Evolutionary conservation across 2,329 filamentous ascomycete genomes (phyloP).

Genomic region (Aureobasidium subglaciale): DNA sequence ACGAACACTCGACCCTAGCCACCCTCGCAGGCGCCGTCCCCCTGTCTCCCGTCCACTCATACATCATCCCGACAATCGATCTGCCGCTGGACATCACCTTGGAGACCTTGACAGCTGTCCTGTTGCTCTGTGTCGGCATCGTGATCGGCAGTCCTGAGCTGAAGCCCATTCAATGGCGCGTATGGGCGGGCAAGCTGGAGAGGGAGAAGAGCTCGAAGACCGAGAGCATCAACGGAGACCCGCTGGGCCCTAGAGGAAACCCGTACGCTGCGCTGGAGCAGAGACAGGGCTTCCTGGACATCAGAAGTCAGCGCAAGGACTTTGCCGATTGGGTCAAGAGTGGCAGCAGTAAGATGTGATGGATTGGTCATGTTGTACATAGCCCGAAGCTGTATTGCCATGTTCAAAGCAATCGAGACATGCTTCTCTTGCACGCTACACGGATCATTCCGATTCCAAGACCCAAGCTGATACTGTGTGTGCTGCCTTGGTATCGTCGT

Average conservation of each 20-base stretch:
- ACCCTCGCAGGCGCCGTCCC: slow-evolving; percentile 37
- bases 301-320: slow-evolving; percentile 66
- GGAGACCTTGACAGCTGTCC: slow-evolving; percentile 73
- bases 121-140: slow-evolving; percentile 76
- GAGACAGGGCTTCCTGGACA: slow-evolving; percentile 77
- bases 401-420: no score
- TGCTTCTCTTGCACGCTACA: neutral
- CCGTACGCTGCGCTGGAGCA: slow-evolving; percentile 75
- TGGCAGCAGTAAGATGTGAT: slow-evolving; percentile 19
- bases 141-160: slow-evolving; percentile 70
- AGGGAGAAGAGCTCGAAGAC: slow-evolving; percentile 48
- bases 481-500: no score
- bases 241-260: slow-evolving; percentile 67
- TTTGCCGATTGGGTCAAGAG: slow-evolving; percentile 66
- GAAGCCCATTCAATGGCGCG: slow-evolving; percentile 75
- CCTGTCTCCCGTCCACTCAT: slow-evolving; percentile 20
- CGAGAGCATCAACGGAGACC: slow-evolving; percentile 35
- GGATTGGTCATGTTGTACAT: neutral
- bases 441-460: neutral
- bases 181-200: slow-evolving; percentile 80
- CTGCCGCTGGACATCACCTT: slow-evolving; percentile 81
- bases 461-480: no score
- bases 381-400: no score
- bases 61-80: slow-evolving; percentile 24
- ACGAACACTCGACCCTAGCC: slow-evolving; percentile 74